These are phyloP conservation scores for Lepidium campestre DNA, from an alignment of 441 rosid genomes.

Conservation along the genomic window DNA sequence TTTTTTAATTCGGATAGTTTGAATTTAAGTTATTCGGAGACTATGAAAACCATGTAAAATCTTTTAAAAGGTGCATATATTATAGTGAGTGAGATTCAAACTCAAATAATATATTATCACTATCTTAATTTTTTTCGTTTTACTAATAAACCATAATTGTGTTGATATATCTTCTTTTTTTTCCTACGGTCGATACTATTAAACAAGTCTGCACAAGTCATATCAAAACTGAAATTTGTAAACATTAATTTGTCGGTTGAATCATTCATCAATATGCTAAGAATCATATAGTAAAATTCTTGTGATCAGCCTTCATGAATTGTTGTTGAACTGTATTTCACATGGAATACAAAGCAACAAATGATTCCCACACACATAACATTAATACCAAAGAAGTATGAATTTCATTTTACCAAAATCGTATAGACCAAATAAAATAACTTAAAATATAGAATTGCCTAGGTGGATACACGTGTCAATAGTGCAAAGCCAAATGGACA, in stretches of 20 bases:
- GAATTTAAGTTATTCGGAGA: too few relatives aligned
- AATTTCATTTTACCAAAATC: slow-evolving; percentile 3
- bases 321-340: neutral
- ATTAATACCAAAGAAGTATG: neutral
- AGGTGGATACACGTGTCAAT: slow-evolving; percentile 20
- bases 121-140: too few relatives aligned
- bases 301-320: neutral
- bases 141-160: too few relatives aligned
- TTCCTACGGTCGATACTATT: neutral
- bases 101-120: too few relatives aligned
- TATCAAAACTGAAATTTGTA: neutral
- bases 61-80: too few relatives aligned
- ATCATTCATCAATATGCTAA: neutral
- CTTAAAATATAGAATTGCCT: neutral
- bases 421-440: neutral
- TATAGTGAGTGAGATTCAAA: too few relatives aligned
- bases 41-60: too few relatives aligned
- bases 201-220: neutral
- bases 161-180: too few relatives aligned
- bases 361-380: neutral
- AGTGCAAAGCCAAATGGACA: slow-evolving; percentile 2
- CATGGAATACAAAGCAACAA: neutral
- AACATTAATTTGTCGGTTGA: neutral
- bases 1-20: too few relatives aligned
- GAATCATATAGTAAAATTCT: neutral